Percentiles rank a stretch among this genome's conserved stretches.
Evolutionary conservation across 148 eudicot species (phyloP).

Genomic region (Chenopodium suecicum): DNA sequence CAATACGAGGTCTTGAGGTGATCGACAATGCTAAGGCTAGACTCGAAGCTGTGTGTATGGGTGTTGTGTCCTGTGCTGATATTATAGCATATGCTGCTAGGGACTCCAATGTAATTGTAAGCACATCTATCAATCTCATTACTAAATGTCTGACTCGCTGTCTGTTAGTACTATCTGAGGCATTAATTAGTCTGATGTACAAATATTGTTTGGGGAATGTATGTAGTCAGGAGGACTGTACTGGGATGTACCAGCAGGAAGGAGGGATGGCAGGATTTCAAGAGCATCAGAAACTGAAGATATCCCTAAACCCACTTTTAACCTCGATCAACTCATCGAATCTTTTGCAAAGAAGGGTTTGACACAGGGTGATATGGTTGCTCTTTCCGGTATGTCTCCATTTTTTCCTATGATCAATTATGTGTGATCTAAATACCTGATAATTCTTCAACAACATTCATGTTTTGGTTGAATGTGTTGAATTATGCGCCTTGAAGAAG

Average conservation of each 20-base stretch:
- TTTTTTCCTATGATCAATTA: neutral
- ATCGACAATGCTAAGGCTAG: conserved; percentile 68
- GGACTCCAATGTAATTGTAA: conserved; percentile 60
- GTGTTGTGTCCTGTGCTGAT: conserved; percentile 78
- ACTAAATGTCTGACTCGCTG: neutral
- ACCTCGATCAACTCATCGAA: conserved; percentile 21
- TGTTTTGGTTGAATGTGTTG: too few relatives aligned
- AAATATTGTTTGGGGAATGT: neutral
- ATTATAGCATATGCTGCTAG: conserved; percentile 87
- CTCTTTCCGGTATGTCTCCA: conserved; percentile 27
- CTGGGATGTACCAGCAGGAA: conserved; percentile 41
- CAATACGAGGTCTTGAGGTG: conserved; percentile 71
- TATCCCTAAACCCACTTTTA: conserved; percentile 33
- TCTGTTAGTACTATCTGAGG: neutral
- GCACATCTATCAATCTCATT: neutral
- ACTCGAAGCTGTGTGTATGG: conserved; percentile 49
- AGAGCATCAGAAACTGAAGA: conserved; percentile 36
- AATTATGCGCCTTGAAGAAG: neutral
- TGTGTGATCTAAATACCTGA: neutral
- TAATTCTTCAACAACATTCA: too few relatives aligned
- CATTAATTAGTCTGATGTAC: neutral
- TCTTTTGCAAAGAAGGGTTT: conserved; percentile 41
- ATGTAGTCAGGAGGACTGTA: conserved; percentile 27
- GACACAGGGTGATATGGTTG: conserved; percentile 37
- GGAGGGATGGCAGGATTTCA: conserved; percentile 48